Evolutionary conservation across 495 filamentous ascomycete genomes (phyloP), one percentile per base, ranked within the genome.

Genomic region (Penicillium crystallinum): DNA sequence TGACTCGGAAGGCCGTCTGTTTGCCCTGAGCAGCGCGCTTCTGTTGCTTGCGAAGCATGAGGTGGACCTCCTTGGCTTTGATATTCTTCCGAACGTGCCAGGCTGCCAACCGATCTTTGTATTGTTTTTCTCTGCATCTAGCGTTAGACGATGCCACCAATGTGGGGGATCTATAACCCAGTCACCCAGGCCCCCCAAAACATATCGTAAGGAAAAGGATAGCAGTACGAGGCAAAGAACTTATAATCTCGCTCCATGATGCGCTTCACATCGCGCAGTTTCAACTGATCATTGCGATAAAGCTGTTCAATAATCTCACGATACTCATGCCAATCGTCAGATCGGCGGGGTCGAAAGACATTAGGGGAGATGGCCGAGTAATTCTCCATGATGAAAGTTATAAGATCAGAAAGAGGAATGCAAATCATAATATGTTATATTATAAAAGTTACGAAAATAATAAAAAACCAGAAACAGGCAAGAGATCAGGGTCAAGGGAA

Each of bases 81-180:
- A 74, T 71, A 41, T 74, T 74, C 43, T 74, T 74, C 17, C 71
- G 68, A 46, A 74, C 59, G 52, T 73, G 64, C 71, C 71, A 74
- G 19, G 68, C 64, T 10, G 69, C 68, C 9, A 74, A 65, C 27
- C 71, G 71, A 55, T 74, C 71, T 67, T 74, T 74, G 56, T 74
- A 74, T 56, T 74, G 71, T 59, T 74, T 74, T 64, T 74, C 71
- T 56, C 71, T 74, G 58, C 27, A 42, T 14, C 12, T 17, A n/a
- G 30, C 12, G 39, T 65, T 58, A 48, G 57, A 46, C 43, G 55
- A 57, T 47, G 43, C 18, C 10, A 46, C 8, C 18, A 46, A 46
- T 18, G 11, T 42, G 22, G 22, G 38, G 17, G 22, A 52, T 47
- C 36, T 27, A 44, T 42, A 49, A 36, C 2, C n/a, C n/a, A n/a